phyloP scores from a whole-genome alignment of 192 early-diverging fungal genomes.

The Gamsiella multidivaricata region DNA sequence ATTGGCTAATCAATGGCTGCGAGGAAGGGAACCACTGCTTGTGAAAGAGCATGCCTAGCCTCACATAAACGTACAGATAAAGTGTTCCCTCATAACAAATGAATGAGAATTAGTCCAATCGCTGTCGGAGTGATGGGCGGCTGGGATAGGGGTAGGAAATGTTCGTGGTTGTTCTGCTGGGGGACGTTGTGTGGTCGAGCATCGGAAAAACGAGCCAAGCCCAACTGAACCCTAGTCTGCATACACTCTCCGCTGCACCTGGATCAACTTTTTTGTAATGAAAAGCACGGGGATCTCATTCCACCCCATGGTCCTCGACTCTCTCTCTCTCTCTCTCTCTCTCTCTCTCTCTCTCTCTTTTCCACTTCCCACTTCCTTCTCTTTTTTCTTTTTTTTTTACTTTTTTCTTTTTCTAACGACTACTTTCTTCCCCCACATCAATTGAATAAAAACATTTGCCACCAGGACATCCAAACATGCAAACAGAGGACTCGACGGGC shows the following conservation, averaged over 20 bases:
- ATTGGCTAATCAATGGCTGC: neutral
- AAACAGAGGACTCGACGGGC: constrained; percentile 18
- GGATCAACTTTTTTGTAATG: neutral
- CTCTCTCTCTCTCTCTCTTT: neutral
- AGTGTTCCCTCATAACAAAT: no score
- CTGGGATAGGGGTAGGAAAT: no score
- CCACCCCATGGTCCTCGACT: no score
- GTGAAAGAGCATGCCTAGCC: neutral
- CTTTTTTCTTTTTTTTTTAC: neutral
- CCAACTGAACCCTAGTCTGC: no score
- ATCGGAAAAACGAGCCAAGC: no score
- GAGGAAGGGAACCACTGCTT: neutral
- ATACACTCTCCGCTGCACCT: no score
- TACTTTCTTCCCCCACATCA: neutral
- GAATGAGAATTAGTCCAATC: no score
- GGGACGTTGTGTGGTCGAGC: no score
- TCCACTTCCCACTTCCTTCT: neutral
- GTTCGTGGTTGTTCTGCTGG: no score
- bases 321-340: neutral
- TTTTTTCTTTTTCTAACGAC: neutral
- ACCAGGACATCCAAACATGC: constrained; percentile 10
- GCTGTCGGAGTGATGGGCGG: no score
- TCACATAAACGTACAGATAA: neutral
- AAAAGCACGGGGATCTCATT: neutral
- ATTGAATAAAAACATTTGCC: no score